These are phyloP conservation scores for Botrytis aclada DNA, from an alignment of 2,329 filamentous ascomycete genomes.

Conservation along the genomic window DNA sequence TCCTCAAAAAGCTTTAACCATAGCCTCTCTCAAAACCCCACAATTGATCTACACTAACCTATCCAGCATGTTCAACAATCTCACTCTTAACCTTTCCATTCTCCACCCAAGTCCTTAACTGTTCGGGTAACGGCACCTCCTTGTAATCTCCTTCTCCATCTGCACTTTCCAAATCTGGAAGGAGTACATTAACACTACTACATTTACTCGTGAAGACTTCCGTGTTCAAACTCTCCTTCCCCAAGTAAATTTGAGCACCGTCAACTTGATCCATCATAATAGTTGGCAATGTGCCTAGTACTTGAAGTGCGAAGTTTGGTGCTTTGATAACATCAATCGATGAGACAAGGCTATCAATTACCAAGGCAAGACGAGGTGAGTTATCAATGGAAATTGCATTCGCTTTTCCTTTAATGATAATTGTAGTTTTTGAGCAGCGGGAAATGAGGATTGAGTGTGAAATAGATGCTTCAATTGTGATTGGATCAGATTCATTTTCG, in stretches of 20 bases:
- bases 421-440: slow-evolving; percentile 84
- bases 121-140: slow-evolving; percentile 83
- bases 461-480: slow-evolving; percentile 78
- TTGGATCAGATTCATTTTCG: slow-evolving; percentile 68
- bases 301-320: slow-evolving; percentile 89
- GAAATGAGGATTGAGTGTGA: slow-evolving; percentile 89
- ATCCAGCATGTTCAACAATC: slow-evolving; percentile 93
- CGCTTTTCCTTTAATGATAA: slow-evolving; percentile 87
- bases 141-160: slow-evolving; percentile 75
- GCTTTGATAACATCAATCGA: slow-evolving; percentile 95
- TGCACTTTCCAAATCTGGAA: slow-evolving; percentile 56
- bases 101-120: slow-evolving; percentile 76
- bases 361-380: slow-evolving; percentile 75
- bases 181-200: slow-evolving; percentile 79
- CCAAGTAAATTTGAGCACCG: slow-evolving; percentile 81
- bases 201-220: slow-evolving; percentile 91
- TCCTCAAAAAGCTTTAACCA: not conserved
- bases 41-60: slow-evolving; percentile 29
- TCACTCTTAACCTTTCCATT: slow-evolving; percentile 79
- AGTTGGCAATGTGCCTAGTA: slow-evolving; percentile 81
- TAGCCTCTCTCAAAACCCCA: not conserved
- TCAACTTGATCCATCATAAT: slow-evolving; percentile 92
- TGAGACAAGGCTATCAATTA: slow-evolving; percentile 86
- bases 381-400: slow-evolving; percentile 98
- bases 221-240: slow-evolving; percentile 71